Percentiles rank a stretch among this genome's conserved stretches.
Evolutionary conservation across 176 grass and related monocot species (phyloP).

Genomic region (Chrysopogon serrulatus): DNA sequence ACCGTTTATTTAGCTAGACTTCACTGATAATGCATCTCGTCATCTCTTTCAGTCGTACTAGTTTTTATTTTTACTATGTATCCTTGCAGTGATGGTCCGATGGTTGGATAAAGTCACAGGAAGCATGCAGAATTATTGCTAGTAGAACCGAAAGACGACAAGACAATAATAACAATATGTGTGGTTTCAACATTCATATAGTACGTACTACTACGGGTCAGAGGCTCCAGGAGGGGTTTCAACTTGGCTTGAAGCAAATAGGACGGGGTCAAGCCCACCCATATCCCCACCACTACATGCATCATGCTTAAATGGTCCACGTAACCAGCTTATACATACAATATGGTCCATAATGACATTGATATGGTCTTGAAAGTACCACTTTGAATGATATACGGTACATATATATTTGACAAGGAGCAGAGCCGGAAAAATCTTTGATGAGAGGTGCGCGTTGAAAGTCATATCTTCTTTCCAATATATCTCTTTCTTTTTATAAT

Average conservation of each 20-base stretch:
- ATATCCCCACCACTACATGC: too few species aligned
- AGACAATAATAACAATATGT: not conserved
- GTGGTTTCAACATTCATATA: not conserved
- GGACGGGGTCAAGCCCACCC: not conserved
- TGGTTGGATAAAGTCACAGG: not conserved
- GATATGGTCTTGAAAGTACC: not conserved
- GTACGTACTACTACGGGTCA: not conserved
- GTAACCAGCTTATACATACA: not conserved
- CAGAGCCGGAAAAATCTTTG: not conserved
- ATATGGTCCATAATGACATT: not conserved
- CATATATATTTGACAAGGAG: too few species aligned
- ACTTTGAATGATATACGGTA: not conserved
- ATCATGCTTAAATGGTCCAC: not conserved
- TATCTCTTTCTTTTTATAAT: not conserved
- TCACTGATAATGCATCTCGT: not conserved
- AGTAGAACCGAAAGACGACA: not conserved
- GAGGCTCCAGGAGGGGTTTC: not conserved
- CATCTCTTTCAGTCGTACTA: not conserved
- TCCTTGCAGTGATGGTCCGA: not conserved
- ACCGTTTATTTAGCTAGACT: not conserved
- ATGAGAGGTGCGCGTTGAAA: not conserved
- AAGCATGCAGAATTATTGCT: not conserved
- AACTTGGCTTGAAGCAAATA: not conserved
- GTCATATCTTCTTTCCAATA: not conserved
- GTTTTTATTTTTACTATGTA: not conserved